These are phyloP conservation scores for Chrysoporthe cubensis DNA, from an alignment of 2,329 filamentous ascomycete genomes.

Conservation along the genomic window DNA sequence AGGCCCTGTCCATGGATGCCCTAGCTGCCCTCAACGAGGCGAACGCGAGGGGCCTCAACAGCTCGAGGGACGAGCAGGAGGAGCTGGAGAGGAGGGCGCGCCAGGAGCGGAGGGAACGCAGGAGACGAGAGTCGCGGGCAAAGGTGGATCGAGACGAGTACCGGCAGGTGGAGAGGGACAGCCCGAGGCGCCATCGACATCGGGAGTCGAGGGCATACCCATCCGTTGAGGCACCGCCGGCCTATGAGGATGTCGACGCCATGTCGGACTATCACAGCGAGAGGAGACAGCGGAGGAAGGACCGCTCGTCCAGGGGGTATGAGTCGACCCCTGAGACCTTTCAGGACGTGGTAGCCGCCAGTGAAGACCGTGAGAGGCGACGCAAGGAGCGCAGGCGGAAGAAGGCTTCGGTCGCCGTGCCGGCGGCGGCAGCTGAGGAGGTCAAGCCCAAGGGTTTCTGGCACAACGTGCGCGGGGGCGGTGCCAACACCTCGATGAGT, in stretches of 20 bases:
- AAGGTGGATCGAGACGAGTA: conserved; percentile 25
- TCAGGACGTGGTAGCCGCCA: conserved; percentile 24
- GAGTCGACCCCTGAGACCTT: conserved; percentile 20
- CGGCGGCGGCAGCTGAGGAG: conserved; percentile 72
- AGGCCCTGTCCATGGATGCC: conserved; percentile 35
- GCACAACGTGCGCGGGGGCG: conserved; percentile 49
- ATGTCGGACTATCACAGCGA: conserved; percentile 20
- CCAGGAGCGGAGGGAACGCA: conserved; percentile 27
- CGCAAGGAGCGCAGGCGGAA: conserved; percentile 40
- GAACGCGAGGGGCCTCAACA: conserved; percentile 24
- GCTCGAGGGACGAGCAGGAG: conserved; percentile 18
- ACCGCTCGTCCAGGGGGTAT: conserved; percentile 20
- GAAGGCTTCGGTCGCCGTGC: conserved; percentile 53
- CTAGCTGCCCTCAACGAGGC: conserved; percentile 34
- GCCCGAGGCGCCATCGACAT: conserved; percentile 21
- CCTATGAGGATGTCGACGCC: conserved; percentile 22
- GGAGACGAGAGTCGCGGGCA: conserved; percentile 25
- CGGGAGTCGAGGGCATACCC: conserved; percentile 23
- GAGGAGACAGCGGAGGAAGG: conserved; percentile 22
- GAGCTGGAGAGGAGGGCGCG: conserved; percentile 25
- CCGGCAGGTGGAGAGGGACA: conserved; percentile 24
- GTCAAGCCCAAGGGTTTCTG: conserved; percentile 48
- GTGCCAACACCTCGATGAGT: conserved; percentile 42
- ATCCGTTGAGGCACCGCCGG: conserved; percentile 11
- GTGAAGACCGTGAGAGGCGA: conserved; percentile 21